These are phyloP conservation scores for Trichoderma brevicompactum DNA, from an alignment of 2,329 filamentous ascomycete species.

Conservation along the genomic window DNA sequence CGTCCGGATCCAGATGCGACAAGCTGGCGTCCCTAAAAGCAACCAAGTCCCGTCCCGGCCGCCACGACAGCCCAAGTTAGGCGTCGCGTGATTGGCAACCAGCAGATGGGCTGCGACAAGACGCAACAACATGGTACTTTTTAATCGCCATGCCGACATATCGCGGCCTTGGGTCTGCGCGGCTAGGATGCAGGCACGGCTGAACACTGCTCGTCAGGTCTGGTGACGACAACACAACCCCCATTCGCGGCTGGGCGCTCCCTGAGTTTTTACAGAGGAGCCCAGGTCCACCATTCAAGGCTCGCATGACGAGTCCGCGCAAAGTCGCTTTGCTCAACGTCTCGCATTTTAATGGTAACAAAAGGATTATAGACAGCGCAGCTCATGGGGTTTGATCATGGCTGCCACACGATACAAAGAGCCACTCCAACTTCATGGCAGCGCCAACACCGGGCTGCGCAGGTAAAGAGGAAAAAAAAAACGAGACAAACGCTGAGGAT, in stretches of 20 bases:
- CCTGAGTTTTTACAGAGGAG: conserved; percentile 30
- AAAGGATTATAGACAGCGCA: conserved; percentile 22
- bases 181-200: conserved; percentile 26
- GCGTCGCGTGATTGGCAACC: conserved; percentile 24
- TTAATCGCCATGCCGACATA: conserved; percentile 27
- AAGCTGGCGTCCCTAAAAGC: background rate
- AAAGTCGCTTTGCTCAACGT: conserved; percentile 29
- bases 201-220: conserved; percentile 14
- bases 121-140: conserved; percentile 22
- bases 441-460: conserved; percentile 19
- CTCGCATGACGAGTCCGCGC: conserved; percentile 21
- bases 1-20: conserved; percentile 8
- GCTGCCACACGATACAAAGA: conserved; percentile 29
- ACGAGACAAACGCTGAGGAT: background rate
- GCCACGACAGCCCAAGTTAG: conserved; percentile 19
- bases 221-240: conserved; percentile 16
- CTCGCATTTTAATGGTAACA: conserved; percentile 29
- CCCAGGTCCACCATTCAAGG: conserved; percentile 21
- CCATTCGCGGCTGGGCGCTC: conserved; percentile 24
- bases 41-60: conserved; percentile 4
- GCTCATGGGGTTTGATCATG: conserved; percentile 26
- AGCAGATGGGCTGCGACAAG: conserved; percentile 25
- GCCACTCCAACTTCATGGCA: conserved; percentile 25
- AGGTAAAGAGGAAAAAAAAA: background rate
- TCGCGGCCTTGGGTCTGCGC: conserved; percentile 4